Evolutionary conservation across 2,329 filamentous ascomycete species (phyloP), one percentile per base, ranked within the genome.

Genomic region (Colletotrichum siamense): DNA sequence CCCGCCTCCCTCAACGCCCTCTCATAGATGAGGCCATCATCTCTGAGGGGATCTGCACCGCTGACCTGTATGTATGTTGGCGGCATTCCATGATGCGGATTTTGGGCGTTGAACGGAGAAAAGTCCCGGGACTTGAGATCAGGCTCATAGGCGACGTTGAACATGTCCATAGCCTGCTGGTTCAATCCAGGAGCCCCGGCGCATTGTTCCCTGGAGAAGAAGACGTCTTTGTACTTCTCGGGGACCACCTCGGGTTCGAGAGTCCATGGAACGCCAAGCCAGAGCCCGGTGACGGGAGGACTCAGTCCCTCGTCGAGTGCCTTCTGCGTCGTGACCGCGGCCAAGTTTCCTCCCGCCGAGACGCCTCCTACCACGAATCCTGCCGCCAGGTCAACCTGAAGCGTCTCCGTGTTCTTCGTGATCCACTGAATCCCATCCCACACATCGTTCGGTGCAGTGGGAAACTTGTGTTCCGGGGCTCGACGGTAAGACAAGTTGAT

Each of bases 21-120:
- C 77, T 90, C 89, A 77, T 90, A 91, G 0, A 91, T 86, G 63
- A 91, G 74, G 0, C 83, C 87, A 71, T 91, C 89, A 75, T 92
- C 90, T 5, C 90, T 81, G 5, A 89, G 78, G 1, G 86, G 86
- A 79, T 91, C 90, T 75, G 87, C 75, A 13, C 89, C 90, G 76
- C 84, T 86, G 0, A 90, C 83, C 78, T 90, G 88, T 2, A 91
- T 81, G 80, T 89, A 91, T 1, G 87, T 85, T 1, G 83, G 84
- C 10, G 89, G 88, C 36, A 90, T 81, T 3, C 78, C 82, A 10
- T 74, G 75, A 71, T 86, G 82, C 4, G 78, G 74, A 0, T 73
- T 82, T 30, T 77, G 73, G 55, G 78, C 81, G 67, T 85, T 81
- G 24, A 86, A 79, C 3, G 85, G 83, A 16, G 81, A 83, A 28